phyloP scores from a whole-genome alignment of 2,329 filamentous ascomycete genomes.

The Penicillium corylophilum region DNA sequence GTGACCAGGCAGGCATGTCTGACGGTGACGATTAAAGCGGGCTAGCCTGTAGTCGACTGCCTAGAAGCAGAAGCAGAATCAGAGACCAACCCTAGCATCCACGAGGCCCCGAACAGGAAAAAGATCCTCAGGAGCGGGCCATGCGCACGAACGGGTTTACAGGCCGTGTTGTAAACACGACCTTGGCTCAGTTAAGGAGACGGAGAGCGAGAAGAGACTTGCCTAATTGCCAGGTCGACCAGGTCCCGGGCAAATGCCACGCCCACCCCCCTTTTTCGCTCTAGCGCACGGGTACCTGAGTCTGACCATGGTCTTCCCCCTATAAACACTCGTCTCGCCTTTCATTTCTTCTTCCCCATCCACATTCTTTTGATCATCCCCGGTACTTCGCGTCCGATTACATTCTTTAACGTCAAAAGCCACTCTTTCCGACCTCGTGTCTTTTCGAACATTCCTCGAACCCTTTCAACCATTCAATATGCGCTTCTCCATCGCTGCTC shows the following conservation, averaged over 20 bases:
- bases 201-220: background rate
- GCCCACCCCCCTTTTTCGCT: background rate
- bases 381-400: constrained; percentile 22
- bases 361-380: constrained; percentile 18
- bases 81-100: background rate
- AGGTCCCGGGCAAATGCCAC: constrained; percentile 2
- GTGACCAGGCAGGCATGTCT: background rate
- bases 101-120: background rate
- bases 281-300: constrained; percentile 25
- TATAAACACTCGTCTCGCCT: constrained; percentile 14
- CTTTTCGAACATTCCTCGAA: constrained; percentile 16
- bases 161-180: background rate
- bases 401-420: constrained; percentile 20
- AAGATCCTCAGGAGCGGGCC: background rate
- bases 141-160: background rate
- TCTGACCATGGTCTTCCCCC: constrained; percentile 8
- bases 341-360: constrained; percentile 12
- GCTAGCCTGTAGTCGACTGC: background rate
- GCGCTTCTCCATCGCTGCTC: constrained; percentile 50
- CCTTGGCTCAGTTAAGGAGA: background rate
- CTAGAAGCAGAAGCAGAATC: background rate
- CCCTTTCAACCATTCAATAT: constrained; percentile 41
- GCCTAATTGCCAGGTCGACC: background rate
- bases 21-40: background rate
- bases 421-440: constrained; percentile 15